Evolutionary conservation across 1,284 basidiomycete genomes (phyloP), one percentile per base, ranked within the genome.

Genomic region (Apiotrichum montevideense): DNA sequence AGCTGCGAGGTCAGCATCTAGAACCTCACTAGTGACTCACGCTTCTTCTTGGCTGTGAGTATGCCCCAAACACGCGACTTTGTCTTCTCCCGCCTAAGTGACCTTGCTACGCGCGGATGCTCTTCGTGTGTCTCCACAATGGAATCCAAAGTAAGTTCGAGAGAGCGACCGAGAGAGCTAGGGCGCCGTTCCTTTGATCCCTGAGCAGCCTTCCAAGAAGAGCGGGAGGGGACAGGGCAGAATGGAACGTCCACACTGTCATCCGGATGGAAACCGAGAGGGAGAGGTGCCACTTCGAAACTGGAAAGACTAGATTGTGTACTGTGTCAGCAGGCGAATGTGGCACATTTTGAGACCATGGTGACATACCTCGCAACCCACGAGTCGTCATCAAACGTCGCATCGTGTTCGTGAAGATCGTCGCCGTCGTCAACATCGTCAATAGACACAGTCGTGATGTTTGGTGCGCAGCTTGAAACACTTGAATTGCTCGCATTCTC

Each of bases 41-140:
- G 46, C 54, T 67, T 68, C 57, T 62, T 66, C 44, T 54, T 64
- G 66, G 43, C 54, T 58, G 2, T 63, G 35, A 74, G 58, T 8
- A 72, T 59, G 6, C 67, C 63, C 72, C 72, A 74, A 7, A 74
- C 66, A 46, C 56, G 65, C 10, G 67, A 68, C 37, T 64, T 69
- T 8, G 72, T 71, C 61, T 65, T 71, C 35, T 71, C 69, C 52
- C 59, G 63, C 52, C 63, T 66, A 14, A 60, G 46, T 3, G 58
- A 46, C 9, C 6, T 35, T 7, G 55, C 45, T 34, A 51, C 39
- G 42, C 39, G 47, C n/a, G 35, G 48, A n/a, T 14, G 11, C 41
- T 42, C 41, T 33, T 50, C 46, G 51, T 45, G n/a, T 35, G 51
- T 15, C 39, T 53, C 46, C 55, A 29, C 7, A 56, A 44, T 35